Evolutionary conservation across 2,329 filamentous ascomycete genomes (phyloP).

Genomic region (Microcyclospora tardicrescens): DNA sequence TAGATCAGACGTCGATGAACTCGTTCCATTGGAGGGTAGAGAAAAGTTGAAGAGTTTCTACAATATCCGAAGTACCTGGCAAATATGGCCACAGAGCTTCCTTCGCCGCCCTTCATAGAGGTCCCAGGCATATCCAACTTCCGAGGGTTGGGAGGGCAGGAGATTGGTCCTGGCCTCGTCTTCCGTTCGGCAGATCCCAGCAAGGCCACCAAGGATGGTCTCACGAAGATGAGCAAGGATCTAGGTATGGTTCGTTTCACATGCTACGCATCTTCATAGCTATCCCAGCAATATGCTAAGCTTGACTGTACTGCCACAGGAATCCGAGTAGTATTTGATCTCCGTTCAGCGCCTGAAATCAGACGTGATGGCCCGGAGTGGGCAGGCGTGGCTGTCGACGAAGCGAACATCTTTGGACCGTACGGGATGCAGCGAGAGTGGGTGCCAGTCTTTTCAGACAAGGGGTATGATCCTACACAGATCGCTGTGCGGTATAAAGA

Average conservation of each 20-base stretch:
- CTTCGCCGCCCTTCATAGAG: constrained; percentile 22
- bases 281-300: constrained; percentile 9
- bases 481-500: constrained; percentile 47
- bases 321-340: constrained; percentile 55
- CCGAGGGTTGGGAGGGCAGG: constrained; percentile 43
- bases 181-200: constrained; percentile 60
- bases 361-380: constrained; percentile 27
- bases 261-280: constrained; percentile 10
- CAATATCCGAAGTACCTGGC: no score
- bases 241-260: constrained; percentile 16
- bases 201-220: constrained; percentile 41
- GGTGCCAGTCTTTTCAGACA: constrained; percentile 50
- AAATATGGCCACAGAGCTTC: constrained; percentile 1
- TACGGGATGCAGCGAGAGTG: constrained; percentile 42
- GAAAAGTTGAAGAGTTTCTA: no score
- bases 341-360: constrained; percentile 51
- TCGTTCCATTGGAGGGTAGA: no score
- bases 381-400: constrained; percentile 15
- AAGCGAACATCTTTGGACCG: constrained; percentile 17
- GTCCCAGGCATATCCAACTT: constrained; percentile 54
- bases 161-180: constrained; percentile 28
- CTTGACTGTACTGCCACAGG: constrained; percentile 27
- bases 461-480: constrained; percentile 49
- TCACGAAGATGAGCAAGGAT: constrained; percentile 33
- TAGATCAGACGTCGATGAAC: no score